Base-by-base conservation (phyloP, 1,284 basidiomycete genomes). In the Neonothopanus nambi region DNA sequence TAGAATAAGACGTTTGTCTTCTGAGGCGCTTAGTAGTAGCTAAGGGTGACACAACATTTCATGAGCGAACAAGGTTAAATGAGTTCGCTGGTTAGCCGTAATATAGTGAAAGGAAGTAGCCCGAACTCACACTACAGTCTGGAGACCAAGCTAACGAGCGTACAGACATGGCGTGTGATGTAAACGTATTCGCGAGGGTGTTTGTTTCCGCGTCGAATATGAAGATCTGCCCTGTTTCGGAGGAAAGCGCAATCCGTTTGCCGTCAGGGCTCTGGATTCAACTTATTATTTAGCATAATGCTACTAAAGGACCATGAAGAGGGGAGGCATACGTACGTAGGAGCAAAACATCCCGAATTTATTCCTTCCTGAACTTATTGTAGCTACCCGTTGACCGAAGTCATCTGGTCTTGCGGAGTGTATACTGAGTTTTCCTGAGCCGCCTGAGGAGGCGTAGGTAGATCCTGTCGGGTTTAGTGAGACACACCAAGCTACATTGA, bases 231-330 rank as follows among this genome's bases (percentile, higher is more conserved):
- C 93, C 93, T 2, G 81, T 79, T 67, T 95, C 91, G 3, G 85
- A 83, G 5, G 89, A 82, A 58, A 94, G 76, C 7, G 90, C 91
- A 40, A 95, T 68, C 33, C 85, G 81, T 57, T 78, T 78, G 21
- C 92, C 93, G 64, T 95, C 91, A 7, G 91, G 92, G 56, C 90
- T 93, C 93, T 95, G n/a, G n/a, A n/a, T n/a, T n/a, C n/a, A n/a
- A n/a, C n/a, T n/a, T n/a, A n/a, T n/a, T n/a, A n/a, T n/a, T n/a
- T n/a, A n/a, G n/a, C n/a, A n/a, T n/a, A n/a, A n/a, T n/a, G n/a
- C n/a, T n/a, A n/a, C n/a, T 18, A 28, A 18, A 35, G 15, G 6
- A 26, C 7, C 26, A 36, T 20, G 8, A 15, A 18, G 13, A 41
- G 15, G 7, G 20, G 20, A 41, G 20, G 12, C 49, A 37, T 20